Percentiles rank a stretch among this genome's conserved stretches.
Conservation (phyloP, 768 basidiomycete genomes). For the Lactarius hatsudake region DNA sequence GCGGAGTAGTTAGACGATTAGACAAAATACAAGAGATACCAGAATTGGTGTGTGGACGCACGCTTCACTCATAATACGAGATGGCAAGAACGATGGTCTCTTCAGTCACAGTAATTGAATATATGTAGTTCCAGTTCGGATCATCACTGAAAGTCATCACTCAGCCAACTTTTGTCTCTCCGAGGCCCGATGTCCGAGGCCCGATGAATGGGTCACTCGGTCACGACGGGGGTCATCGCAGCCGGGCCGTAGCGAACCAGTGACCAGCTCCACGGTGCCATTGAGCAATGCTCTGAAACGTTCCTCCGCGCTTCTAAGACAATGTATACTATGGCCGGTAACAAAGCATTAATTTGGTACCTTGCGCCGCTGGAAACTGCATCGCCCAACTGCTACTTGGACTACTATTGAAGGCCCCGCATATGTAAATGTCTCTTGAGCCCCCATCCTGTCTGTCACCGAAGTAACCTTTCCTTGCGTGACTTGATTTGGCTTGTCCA, state of each 20-base stretch:
- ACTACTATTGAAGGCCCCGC: not conserved
- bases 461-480: slow-evolving; percentile 13
- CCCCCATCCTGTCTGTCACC: not conserved
- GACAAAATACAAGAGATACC: slow-evolving; percentile 16
- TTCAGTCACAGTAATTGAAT: not conserved
- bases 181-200: not conserved
- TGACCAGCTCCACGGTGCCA: not conserved
- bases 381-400: not conserved
- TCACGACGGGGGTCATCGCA: not conserved
- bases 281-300: not conserved
- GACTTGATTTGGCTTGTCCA: slow-evolving; percentile 11
- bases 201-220: slow-evolving; percentile 14
- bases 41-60: slow-evolving; percentile 17
- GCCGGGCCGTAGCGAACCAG: slow-evolving; percentile 14
- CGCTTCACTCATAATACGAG: slow-evolving; percentile 26
- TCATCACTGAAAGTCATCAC: not conserved
- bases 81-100: not conserved
- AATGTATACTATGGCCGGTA: not conserved
- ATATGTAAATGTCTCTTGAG: slow-evolving; percentile 5
- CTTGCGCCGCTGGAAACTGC: not conserved
- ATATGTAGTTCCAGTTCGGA: not conserved
- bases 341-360: not conserved
- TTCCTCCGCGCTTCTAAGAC: slow-evolving; percentile 12
- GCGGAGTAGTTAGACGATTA: slow-evolving; percentile 9
- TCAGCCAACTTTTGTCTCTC: slow-evolving; percentile 3